phyloP scores from a whole-genome alignment of 441 rosid species.

The Jatropha podagrica region DNA sequence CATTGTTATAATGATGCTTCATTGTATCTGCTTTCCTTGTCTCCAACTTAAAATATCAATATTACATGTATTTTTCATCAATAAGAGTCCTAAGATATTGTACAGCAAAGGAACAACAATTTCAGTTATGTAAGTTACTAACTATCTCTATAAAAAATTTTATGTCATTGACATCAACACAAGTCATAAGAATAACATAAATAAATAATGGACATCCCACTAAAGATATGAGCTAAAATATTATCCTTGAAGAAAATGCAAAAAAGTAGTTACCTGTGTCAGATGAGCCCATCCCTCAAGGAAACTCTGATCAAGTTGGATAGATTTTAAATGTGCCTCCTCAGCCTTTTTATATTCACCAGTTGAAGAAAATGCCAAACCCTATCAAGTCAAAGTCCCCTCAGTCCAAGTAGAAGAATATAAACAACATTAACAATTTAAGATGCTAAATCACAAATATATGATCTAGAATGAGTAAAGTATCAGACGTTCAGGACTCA shows the following conservation, averaged over 20 bases:
- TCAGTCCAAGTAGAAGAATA: slow-evolving; percentile 25
- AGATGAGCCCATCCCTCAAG: slow-evolving; percentile 97
- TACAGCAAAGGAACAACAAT: background rate
- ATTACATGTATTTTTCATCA: background rate
- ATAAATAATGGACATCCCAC: background rate
- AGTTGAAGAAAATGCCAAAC: slow-evolving; percentile 70
- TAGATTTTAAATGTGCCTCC: slow-evolving; percentile 85
- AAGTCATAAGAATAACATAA: background rate
- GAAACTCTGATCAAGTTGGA: slow-evolving; percentile 75
- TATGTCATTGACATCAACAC: background rate
- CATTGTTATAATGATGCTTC: background rate
- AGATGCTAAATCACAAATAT: background rate
- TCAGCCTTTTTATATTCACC: slow-evolving; percentile 87
- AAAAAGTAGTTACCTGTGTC: slow-evolving; percentile 57
- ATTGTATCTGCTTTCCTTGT: background rate
- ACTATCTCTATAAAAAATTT: background rate
- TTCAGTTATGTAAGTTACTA: background rate
- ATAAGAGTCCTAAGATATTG: background rate
- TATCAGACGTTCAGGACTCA: slow-evolving; percentile 35
- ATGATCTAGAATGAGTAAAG: slow-evolving; percentile 20
- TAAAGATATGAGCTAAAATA: slow-evolving; percentile 8
- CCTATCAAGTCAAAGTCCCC: slow-evolving; percentile 46
- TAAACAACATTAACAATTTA: slow-evolving; percentile 14
- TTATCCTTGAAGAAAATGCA: slow-evolving; percentile 11
- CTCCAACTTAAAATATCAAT: background rate